Evolutionary conservation across 805 yeast species (phyloP), one percentile per base, ranked within the genome.

Genomic region (Candida coquimbonensis): DNA sequence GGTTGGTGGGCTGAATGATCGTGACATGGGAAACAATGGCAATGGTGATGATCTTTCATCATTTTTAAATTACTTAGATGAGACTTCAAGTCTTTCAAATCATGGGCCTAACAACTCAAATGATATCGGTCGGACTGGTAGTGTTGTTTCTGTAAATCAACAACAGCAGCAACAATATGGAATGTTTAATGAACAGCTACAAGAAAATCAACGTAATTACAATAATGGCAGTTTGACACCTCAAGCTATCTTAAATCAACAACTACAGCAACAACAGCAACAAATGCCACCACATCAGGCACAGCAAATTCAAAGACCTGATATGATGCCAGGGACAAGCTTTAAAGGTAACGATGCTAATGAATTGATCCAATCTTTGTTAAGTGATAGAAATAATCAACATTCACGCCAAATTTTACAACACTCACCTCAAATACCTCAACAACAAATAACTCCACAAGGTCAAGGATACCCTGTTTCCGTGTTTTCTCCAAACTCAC

Each of bases 31-130:
- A 38, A 53, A 44, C 49, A 48, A 53, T 34, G 58, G 55, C 32
- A 47, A 36, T 21, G 39, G 37, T 4, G 57, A 56, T 43, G 49
- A 61, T 41, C 74, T 75, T 57, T 70, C 69, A 40, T 62, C 78
- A 34, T 80, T 80, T 29, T 60, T 78, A 34, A 71, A 72, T 53
- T 74, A 77, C 49, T 61, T 75, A 48, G 75, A 74, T 48, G 57
- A 53, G 25, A 11, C 35, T 41, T 16, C 33, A 32, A 39, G 36
- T 29, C 35, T 26, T n/a, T 9, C 32, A 16, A 46, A 26, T 33
- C 38, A 37, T 39, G 44, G 27, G 34, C 39, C 29, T 19, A 48
- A 38, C 37, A 36, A 34, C 35, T 25, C n/a, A 26, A 41, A 34
- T 16, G 38, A 38, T 17, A 13, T 31, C 4, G 39, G 27, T 13